Base-by-base conservation (phyloP, 257 asterid genomes). In the Solanum pimpinellifolium region DNA sequence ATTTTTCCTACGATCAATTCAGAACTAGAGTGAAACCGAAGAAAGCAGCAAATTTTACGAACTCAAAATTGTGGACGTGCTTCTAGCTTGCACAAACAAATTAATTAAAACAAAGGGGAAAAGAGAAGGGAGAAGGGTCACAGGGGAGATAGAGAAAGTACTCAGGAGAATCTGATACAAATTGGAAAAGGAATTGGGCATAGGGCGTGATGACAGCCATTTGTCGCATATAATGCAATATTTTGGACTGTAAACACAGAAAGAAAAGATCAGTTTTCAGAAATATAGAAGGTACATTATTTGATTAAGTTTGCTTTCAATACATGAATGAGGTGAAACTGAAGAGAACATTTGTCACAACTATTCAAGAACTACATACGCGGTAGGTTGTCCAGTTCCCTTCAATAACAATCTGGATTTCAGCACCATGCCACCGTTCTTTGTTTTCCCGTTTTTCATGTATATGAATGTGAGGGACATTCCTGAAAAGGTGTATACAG, bases 201-300 rank as follows among this genome's bases (percentile, higher is more conserved):
- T 96, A 96, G 56, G 98, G 98, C 60, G 98, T 96, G 89, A 96
- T 96, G 90, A 94, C 98, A 88, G 98, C 98, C 96, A 96, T 96
- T 92, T 96, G 98, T 68, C 98, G 98, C 98, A 94, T 96, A 89
- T 96, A 96, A 47, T 96, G 98, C 89, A 96, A 90, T 88, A 96
- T 94, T 90, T 96, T 94, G 90, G 98, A 96, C 98, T 96, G 98
- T 81, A 88, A 83, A 87, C 29, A 83, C 83, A 89, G 86, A 69
- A 77, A 84, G 59, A 86, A 72, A 84, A 89, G 49, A 82, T 47
- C 44, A 80, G 66, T 27, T 47, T 80, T 47, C 84, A 42, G 72
- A 78, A 68, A 47, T 31, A 49, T 18, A 46, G 31, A 42, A 88
- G 44, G 69, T 68, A 70, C 47, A 52, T 65, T 39, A 62, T 20